These are phyloP conservation scores for Ramularia collo-cygni DNA, from an alignment of 2,329 filamentous ascomycete species.

Conservation along the genomic window DNA sequence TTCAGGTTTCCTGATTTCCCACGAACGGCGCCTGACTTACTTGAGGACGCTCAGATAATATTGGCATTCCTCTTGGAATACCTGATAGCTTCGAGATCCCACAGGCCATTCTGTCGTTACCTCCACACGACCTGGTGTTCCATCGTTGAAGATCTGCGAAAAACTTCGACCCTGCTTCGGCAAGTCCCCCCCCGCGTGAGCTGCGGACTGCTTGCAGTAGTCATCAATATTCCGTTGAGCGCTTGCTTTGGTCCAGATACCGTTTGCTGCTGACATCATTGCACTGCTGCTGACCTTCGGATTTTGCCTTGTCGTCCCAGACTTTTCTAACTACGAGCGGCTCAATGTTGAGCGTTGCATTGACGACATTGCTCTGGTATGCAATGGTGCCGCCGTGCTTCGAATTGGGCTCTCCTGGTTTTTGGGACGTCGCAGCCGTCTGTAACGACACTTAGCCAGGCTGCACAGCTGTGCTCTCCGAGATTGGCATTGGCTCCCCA, in stretches of 20 bases:
- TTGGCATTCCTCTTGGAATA: conserved; percentile 6
- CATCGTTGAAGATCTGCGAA: conserved; percentile 4
- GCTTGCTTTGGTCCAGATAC: conserved; percentile 5
- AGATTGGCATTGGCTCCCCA: conserved; percentile 4
- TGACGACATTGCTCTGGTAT: neutral
- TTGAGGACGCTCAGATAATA: conserved; percentile 7
- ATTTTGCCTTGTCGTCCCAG: conserved; percentile 1
- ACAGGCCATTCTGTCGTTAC: conserved; percentile 4
- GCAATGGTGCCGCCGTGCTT: conserved; percentile 7
- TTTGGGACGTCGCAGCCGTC: conserved; percentile 5
- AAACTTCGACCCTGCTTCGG: conserved; percentile 2
- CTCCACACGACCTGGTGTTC: conserved; percentile 1
- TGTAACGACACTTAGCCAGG: conserved; percentile 7
- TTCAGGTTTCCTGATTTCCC: neutral
- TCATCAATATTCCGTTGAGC: conserved; percentile 5
- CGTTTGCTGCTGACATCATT: conserved; percentile 1
- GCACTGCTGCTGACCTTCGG: conserved; percentile 5
- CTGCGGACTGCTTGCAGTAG: conserved; percentile 3
- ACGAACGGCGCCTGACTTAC: neutral
- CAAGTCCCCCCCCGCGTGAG: neutral
- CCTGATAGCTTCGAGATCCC: conserved; percentile 5
- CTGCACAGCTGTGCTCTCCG: conserved; percentile 4
- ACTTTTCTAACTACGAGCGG: conserved; percentile 5
- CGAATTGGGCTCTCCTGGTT: neutral
- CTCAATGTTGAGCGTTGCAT: conserved; percentile 6